Conservation (phyloP, 2,329 filamentous ascomycete species). For the Fusarium lateritium region DNA sequence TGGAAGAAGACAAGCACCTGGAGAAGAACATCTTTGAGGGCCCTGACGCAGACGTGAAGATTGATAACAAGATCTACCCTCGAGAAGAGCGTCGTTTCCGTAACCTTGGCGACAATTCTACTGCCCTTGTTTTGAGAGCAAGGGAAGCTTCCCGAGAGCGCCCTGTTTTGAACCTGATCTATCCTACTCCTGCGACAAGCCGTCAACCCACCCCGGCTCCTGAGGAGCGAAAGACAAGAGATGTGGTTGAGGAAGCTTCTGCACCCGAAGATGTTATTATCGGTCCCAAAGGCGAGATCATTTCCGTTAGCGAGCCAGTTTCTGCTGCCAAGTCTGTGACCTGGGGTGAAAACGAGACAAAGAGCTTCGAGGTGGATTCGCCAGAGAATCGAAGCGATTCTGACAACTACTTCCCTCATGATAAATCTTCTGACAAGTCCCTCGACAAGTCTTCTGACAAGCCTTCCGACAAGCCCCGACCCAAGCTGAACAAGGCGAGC, state of each 20-base stretch:
- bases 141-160: slow-evolving; percentile 69
- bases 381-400: slow-evolving; percentile 61
- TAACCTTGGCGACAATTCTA: slow-evolving; percentile 45
- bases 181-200: slow-evolving; percentile 68
- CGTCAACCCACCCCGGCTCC: slow-evolving; percentile 61
- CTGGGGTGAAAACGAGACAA: slow-evolving; percentile 76
- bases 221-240: slow-evolving; percentile 41
- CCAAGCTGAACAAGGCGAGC: slow-evolving; percentile 58
- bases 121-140: slow-evolving; percentile 57
- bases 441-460: slow-evolving; percentile 50
- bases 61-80: slow-evolving; percentile 72
- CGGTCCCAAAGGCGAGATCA: slow-evolving; percentile 59
- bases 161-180: slow-evolving; percentile 72
- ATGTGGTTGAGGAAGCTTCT: slow-evolving; percentile 33
- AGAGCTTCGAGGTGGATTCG: slow-evolving; percentile 74
- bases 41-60: slow-evolving; percentile 74
- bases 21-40: slow-evolving; percentile 68
- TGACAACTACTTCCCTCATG: slow-evolving; percentile 50
- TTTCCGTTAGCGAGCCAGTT: slow-evolving; percentile 48
- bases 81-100: slow-evolving; percentile 61
- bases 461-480: slow-evolving; percentile 51
- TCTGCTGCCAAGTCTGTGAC: slow-evolving; percentile 69
- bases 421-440: slow-evolving; percentile 48
- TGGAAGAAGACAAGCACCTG: slow-evolving; percentile 58
- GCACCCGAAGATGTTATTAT: slow-evolving; percentile 55